These are phyloP conservation scores for Smallanthus sonchifolius DNA, from an alignment of 129 eudicot genomes.

Conservation along the genomic window DNA sequence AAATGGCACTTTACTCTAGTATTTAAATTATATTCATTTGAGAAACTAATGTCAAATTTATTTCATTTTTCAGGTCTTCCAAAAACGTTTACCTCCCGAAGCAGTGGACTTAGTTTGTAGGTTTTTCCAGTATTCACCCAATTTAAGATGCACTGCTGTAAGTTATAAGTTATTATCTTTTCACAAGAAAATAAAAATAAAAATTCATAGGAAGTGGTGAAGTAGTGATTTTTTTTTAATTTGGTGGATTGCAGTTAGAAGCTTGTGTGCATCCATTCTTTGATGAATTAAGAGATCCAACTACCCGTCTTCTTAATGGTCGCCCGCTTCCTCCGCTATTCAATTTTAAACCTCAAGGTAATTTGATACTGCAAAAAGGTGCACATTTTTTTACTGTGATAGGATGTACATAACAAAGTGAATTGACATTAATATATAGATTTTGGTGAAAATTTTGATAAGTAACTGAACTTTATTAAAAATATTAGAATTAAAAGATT, in stretches of 20 bases:
- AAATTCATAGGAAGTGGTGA: not conserved
- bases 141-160: slow-evolving; percentile 98
- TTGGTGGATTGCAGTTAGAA: slow-evolving; percentile 56
- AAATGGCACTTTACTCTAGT: no score
- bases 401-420: not conserved
- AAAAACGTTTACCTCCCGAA: slow-evolving; percentile 93
- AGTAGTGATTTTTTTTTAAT: not conserved
- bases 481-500: not conserved
- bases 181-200: not conserved
- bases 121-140: slow-evolving; percentile 95
- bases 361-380: slow-evolving; percentile 1
- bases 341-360: slow-evolving; percentile 79
- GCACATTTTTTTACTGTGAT: not conserved
- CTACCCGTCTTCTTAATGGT: slow-evolving; percentile 86
- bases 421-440: not conserved
- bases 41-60: not conserved
- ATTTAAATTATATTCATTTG: not conserved
- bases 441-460: not conserved
- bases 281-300: slow-evolving; percentile 86
- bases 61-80: slow-evolving; percentile 71
- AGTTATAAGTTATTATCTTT: slow-evolving; percentile 24
- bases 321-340: slow-evolving; percentile 96
- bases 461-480: not conserved
- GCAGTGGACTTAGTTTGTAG: slow-evolving; percentile 96
- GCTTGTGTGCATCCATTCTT: slow-evolving; percentile 94